phyloP scores from a whole-genome alignment of 2,329 filamentous ascomycete genomes.

The Diaporthe aspalathi region DNA sequence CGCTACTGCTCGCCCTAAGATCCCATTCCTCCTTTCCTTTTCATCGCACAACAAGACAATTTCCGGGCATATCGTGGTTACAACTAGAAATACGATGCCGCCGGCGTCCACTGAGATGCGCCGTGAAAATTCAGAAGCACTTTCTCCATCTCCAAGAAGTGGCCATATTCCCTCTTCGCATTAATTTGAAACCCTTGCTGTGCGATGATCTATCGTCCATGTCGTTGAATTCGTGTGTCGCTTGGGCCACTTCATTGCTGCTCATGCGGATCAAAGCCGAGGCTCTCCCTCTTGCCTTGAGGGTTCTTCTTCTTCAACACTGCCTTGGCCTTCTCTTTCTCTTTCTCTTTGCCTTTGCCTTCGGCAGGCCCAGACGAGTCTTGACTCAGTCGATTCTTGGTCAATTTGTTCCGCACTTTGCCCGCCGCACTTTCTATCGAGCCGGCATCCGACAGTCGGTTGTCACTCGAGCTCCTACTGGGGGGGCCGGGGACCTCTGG shows the following conservation, averaged over 20 bases:
- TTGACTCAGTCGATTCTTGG: constrained; percentile 35
- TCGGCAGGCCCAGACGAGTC: constrained; percentile 29
- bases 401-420: constrained; percentile 41
- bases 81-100: background rate
- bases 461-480: constrained; percentile 51
- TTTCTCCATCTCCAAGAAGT: background rate
- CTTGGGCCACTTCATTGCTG: constrained; percentile 7
- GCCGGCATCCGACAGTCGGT: constrained; percentile 46
- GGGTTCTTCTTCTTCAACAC: constrained; percentile 42
- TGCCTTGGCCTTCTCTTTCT: constrained; percentile 39
- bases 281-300: constrained; percentile 45
- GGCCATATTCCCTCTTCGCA: constrained; percentile 2
- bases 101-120: constrained; percentile 21
- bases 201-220: background rate
- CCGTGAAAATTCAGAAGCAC: constrained; percentile 11
- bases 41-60: background rate
- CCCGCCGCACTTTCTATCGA: constrained; percentile 41
- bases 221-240: background rate
- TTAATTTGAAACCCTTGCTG: background rate
- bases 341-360: constrained; percentile 35
- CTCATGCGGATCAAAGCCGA: constrained; percentile 28
- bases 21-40: background rate
- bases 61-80: background rate
- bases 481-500: constrained; percentile 40
- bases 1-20: background rate